Base-by-base conservation (phyloP, 2,329 filamentous ascomycete species). In the Exophiala viscosa region DNA sequence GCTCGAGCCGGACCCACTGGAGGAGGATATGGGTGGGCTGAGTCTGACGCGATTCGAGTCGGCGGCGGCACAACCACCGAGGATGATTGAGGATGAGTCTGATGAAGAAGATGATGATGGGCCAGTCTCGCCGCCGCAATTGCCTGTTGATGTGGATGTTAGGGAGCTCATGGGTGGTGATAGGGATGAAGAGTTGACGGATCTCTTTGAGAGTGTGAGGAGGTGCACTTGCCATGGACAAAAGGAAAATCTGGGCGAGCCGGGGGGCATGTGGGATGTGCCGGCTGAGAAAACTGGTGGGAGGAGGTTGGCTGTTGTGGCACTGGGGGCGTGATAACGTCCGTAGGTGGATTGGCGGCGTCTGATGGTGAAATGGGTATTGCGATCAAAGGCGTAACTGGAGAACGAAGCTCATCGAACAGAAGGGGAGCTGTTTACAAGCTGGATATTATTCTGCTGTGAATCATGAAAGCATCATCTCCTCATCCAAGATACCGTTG, bases 201-300 rank as follows among this genome's bases (percentile, higher is more conserved):
- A 51, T 14, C 47, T 61, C 14, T 61, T 58, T 23, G 53, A 61
- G 33, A 48, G 45, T 20, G 50, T 61, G 13, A 49, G 55, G 18
- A 18, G 50, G 17, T 61, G 59, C 49, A 4, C 2, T 3, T 61
- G 59, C 49, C 57, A 60, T 31, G 56, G 56, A 4, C 46, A 49
- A 9, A 13, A 23, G 17, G 50, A 54, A 9, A 40, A 40, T 14
- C 44, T 52, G 31, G 56, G 48, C 7, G 44, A 42, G 14, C 23
- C 56, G 11, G 14, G 45, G 3, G 56, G 50, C 0, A 15, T 59
- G 5, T 59, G 56, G 56, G 56, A 56, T 45, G 41, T 59, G 11
- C 56, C 56, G 1, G 47, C 45, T 5, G 56, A 59, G 33, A 59
- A 59, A 41, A 43, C 47, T 3, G 56, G 53, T n/a, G 56, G 53